Percentiles rank a stretch among this genome's conserved stretches.
Conservation (phyloP, 2,329 filamentous ascomycete species). For the Ophiocordyceps robertsii region DNA sequence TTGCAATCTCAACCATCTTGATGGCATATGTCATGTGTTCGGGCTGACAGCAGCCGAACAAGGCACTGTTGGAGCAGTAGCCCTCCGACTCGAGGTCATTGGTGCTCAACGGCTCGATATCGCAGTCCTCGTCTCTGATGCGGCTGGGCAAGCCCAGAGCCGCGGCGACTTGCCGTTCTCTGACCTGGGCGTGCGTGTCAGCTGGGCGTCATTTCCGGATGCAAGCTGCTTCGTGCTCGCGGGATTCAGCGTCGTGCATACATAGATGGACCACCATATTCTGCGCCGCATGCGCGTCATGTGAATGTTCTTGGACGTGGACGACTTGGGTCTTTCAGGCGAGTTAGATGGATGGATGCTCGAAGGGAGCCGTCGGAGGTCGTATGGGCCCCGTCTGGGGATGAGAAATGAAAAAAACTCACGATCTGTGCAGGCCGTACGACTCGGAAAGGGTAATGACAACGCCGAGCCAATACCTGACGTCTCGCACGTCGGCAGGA, state of each 20-base stretch:
- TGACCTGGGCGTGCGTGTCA: constrained; percentile 11
- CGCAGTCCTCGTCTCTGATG: constrained; percentile 24
- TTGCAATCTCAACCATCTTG: constrained; percentile 24
- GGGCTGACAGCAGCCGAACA: constrained; percentile 15
- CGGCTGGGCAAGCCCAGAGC: constrained; percentile 21
- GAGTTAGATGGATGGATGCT: neutral
- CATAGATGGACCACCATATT: constrained; percentile 42
- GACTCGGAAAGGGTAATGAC: constrained; percentile 39
- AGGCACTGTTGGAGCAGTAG: constrained; percentile 7
- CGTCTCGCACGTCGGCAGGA: constrained; percentile 32
- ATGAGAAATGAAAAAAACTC: constrained; percentile 1
- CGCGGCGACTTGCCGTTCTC: constrained; percentile 22
- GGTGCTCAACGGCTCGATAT: constrained; percentile 18
- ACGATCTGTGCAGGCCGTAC: constrained; percentile 28
- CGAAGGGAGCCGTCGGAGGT: too few species aligned
- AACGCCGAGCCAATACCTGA: constrained; percentile 34
- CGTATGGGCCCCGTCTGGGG: too few species aligned
- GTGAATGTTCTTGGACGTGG: constrained; percentile 12
- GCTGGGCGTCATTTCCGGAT: too few species aligned
- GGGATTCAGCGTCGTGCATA: constrained; percentile 13
- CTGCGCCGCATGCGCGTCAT: constrained; percentile 24
- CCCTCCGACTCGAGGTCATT: constrained; percentile 18
- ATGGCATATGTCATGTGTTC: constrained; percentile 21
- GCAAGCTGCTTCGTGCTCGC: neutral
- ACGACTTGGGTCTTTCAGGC: constrained; percentile 10